Conservation (phyloP, 345 rosid species). For the Populus deltoides region DNA sequence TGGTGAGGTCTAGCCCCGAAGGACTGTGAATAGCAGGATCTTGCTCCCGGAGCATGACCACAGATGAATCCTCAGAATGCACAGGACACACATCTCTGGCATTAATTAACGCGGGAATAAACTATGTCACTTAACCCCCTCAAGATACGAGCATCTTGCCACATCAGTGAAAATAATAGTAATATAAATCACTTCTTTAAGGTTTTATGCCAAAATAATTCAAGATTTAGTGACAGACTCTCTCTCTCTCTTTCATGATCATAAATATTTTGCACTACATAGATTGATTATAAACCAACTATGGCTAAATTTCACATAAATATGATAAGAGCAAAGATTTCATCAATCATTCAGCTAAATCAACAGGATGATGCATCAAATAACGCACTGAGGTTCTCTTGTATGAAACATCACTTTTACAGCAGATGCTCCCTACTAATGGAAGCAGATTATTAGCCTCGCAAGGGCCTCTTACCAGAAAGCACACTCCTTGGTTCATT, state of each 20-base stretch:
- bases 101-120: not conserved
- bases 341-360: too few relatives aligned
- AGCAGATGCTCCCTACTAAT: not conserved
- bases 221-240: not conserved
- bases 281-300: not conserved
- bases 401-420: not conserved
- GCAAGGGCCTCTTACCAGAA: not conserved
- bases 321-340: too few relatives aligned
- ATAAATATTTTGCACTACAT: not conserved
- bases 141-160: not conserved
- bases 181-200: not conserved
- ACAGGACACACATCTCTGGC: not conserved
- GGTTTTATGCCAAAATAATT: not conserved
- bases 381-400: not conserved
- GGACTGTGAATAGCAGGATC: not conserved
- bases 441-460: not conserved
- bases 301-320: not conserved
- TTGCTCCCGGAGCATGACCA: not conserved
- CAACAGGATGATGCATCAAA: not conserved
- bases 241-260: not conserved
- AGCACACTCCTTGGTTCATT: not conserved
- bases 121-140: not conserved
- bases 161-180: not conserved
- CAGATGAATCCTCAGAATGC: not conserved
- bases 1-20: not conserved